Base-by-base conservation (phyloP, 768 basidiomycete species). In the Russula emetica region DNA sequence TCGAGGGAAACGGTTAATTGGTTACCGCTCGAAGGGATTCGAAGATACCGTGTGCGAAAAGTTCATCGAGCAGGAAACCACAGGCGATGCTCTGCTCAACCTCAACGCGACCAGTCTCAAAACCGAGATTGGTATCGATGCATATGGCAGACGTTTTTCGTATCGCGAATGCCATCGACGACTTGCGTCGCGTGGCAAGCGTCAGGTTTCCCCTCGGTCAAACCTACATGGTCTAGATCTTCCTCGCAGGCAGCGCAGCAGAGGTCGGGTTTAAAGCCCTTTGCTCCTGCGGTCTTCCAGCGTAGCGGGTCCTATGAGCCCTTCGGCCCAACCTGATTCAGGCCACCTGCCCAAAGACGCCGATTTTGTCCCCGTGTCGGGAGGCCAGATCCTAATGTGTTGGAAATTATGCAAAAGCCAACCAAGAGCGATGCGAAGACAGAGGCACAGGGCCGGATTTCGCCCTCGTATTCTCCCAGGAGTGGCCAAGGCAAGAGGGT, bases 31-130 rank as follows among this genome's bases (percentile, higher is more conserved):
- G 32, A 92, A 89, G 76, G 91, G 90, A 2, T 97, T 98, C 60
- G 94, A 94, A 66, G 79, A 86, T 54, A 82, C 83, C 55, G 86
- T 94, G 3, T 88, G 88, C 69, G 83, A 85, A 60, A 95, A 91
- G 72, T 98, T 99, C 71, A 85, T 82, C 50, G 97, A 98, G 76
- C 94, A 99, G 85, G 97, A 99, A 77, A 98, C 98, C 59, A 91
- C 94, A 0, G 97, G 97, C n/a, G 97, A 99, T 69, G 92, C 98
- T 34, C 83, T 99, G 10, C 85, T 98, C 60, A 94, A 96, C 70
- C 88, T 98, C 64, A 93, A 98, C 67, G 84, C 86, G 62, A 89
- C 88, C 71, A 81, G 96, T 18, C 86, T 99, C 69, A 98, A 98
- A 77, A 80, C 77, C 10, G 95, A 98, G 76, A 87, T 99, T 58